Base-by-base conservation (phyloP, 345 rosid species). In the Cardiospermum halicacabum region DNA sequence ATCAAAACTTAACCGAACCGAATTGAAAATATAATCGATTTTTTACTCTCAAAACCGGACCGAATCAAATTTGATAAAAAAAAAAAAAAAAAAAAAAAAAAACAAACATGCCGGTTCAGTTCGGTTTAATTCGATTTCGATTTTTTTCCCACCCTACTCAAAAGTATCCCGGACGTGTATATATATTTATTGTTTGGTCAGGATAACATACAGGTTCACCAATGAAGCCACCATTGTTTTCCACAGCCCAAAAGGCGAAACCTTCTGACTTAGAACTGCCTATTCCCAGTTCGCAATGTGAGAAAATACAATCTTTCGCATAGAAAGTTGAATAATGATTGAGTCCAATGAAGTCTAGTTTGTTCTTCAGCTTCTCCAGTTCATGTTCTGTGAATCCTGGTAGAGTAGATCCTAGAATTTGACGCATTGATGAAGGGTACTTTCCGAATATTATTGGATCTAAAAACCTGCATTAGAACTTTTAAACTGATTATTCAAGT, bases 361-460 rank as follows among this genome's bases (percentile, higher is more conserved):
- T 55, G 22, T 3, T 56, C 9, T 53, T 51, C 18, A 75, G 65
- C 55, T 54, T 71, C 45, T 32, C 59, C 63, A 12, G 51, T 43
- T 71, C 79, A 36, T 71, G 58, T 19, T 12, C 3, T 15, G 75
- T 50, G 60, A 75, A 71, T 18, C 4, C 11, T 2, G 79, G 79
- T 34, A 75, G 36, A 45, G 75, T 67, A 9, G 28, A 22, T 11
- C 79, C 75, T 16, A 75, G 32, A 12, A 75, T 39, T 60, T 75
- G 66, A 25, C 48, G 66, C 80, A 75, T 64, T 58, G 54, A 70
- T 8, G 72, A 69, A 12, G 72, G 79, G 30, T 75, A 71, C n/a
- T 71, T 72, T 13, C 79, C 75, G 7, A 40, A 67, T 7, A 71
- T 73, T 42, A 75, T 21, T 0, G 75, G 79, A 32, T 75, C 79